Evolutionary conservation across 2,329 filamentous ascomycete species (phyloP), one percentile per base, ranked within the genome.

Genomic region (Diplodia mutila): DNA sequence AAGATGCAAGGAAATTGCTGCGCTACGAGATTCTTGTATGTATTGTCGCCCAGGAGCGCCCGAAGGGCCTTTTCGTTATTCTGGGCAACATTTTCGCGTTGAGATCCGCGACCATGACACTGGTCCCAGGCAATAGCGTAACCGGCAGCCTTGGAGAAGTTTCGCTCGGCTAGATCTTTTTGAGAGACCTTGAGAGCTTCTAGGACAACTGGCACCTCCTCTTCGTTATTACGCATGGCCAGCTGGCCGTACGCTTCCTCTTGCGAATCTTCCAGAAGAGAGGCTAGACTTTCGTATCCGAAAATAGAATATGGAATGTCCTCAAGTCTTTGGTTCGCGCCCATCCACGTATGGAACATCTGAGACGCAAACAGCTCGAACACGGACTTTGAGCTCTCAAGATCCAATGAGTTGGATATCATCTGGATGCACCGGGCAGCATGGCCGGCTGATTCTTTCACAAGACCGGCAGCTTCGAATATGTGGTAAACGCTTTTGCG

Each of bases 401-500:
- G 84, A 0, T 84, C 80, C 39, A 97, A 85, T 0, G 85, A 84
- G 14, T 77, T 79, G 4, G 94, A 88, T 37, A 97, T 88, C 14
- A 85, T 83, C 4, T 78, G 76, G 52, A 97, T 83, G 72, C 92
- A 96, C 63, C 85, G 85, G 66, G 86, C 87, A 1, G 94, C 94
- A 79, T 97, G 91, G 23, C 84, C 81, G 23, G 85, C 83, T 7
- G 91, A 90, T 12, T 81, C 79, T 3, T 85, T 80, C 16, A 97
- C 87, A 67, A 89, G 88, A 1, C 91, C 92, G 1, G 94, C 91
- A 0, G 91, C 93, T 77, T 98, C 95, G 72, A 98, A 97, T 25
- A 98, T 93, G 77, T 95, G 91, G 76, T 97, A 99, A 21, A 97
- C 91, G 71, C 93, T 93, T 70, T 91, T 89, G 63, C 94, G 90